Evolutionary conservation across 225 moss, liverwort and hornwort species (phyloP).

Genomic region (Polytrichum commune): DNA sequence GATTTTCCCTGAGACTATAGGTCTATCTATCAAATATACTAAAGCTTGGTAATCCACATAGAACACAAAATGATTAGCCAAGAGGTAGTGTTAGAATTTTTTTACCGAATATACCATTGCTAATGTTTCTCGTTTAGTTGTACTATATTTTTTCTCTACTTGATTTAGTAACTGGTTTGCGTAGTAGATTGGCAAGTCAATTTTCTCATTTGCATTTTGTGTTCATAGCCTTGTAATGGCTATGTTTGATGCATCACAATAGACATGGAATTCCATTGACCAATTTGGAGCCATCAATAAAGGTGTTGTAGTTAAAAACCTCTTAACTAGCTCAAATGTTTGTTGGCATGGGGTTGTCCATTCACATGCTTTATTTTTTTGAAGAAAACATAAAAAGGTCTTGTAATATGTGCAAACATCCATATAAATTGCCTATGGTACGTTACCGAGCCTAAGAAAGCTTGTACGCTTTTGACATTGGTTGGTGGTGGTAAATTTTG

Average conservation of each 20-base stretch:
- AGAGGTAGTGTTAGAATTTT: too few relatives aligned
- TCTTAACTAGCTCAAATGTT: background rate
- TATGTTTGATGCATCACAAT: background rate
- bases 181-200: background rate
- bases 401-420: too few relatives aligned
- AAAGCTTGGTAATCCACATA: too few relatives aligned
- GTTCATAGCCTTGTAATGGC: background rate
- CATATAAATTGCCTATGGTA: too few relatives aligned
- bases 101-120: too few relatives aligned
- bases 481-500: too few relatives aligned
- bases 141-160: background rate
- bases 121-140: background rate
- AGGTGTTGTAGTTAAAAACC: background rate
- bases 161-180: background rate
- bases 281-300: background rate
- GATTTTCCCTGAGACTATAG: too few relatives aligned
- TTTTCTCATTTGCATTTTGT: background rate
- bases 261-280: background rate
- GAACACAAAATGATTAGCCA: too few relatives aligned
- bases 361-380: background rate
- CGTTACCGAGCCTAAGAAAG: too few relatives aligned
- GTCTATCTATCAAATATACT: too few relatives aligned
- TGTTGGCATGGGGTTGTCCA: background rate
- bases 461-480: too few relatives aligned
- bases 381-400: too few relatives aligned